These are phyloP conservation scores for Cubamyces lactineus DNA, from an alignment of 768 basidiomycete genomes.

Conservation along the genomic window DNA sequence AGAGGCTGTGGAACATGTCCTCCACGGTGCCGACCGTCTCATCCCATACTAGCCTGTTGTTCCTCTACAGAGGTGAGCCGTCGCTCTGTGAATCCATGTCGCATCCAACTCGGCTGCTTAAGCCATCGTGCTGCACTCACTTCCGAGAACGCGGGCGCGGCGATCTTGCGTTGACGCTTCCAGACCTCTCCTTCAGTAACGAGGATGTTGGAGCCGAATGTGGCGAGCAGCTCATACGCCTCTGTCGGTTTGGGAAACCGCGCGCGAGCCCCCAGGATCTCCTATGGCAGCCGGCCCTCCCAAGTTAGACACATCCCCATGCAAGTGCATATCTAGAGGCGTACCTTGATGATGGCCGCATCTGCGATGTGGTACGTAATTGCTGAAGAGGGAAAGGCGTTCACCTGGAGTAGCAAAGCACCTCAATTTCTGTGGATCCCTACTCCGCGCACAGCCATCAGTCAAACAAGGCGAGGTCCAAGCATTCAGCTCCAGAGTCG, in stretches of 20 bases:
- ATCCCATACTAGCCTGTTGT: constrained; percentile 45
- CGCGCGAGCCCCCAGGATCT: constrained; percentile 49
- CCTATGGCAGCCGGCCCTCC: constrained; percentile 38
- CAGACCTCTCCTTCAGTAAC: constrained; percentile 65
- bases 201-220: constrained; percentile 68
- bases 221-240: constrained; percentile 46
- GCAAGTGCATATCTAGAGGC: neutral
- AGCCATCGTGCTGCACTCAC: constrained; percentile 34
- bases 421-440: neutral
- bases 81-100: neutral
- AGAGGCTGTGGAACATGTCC: constrained; percentile 45
- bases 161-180: constrained; percentile 65
- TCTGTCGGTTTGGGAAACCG: constrained; percentile 61
- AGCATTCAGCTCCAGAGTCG: too few species aligned
- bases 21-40: constrained; percentile 38
- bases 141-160: constrained; percentile 68
- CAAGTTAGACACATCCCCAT: neutral
- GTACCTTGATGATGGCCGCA: constrained; percentile 21
- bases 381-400: constrained; percentile 3
- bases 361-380: constrained; percentile 22
- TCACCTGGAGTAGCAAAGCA: constrained; percentile 13
- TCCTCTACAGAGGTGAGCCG: constrained; percentile 27
- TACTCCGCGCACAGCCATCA: neutral
- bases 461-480: neutral
- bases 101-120: too few species aligned